phyloP scores from a whole-genome alignment of 2,329 filamentous ascomycete species.

The Fusarium xyrophilum region DNA sequence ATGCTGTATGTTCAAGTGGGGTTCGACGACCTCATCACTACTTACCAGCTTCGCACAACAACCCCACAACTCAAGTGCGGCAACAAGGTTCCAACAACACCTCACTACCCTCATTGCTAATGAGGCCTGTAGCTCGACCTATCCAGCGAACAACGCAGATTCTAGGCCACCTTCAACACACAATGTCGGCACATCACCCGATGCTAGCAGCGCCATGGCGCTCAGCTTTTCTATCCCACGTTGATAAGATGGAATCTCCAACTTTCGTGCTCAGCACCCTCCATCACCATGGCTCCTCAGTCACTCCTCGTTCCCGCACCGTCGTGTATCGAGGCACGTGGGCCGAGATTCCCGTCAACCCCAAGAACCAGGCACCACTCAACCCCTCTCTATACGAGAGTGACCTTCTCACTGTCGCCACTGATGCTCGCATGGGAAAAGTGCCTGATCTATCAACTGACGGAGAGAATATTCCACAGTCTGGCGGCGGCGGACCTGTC shows the following conservation, averaged over 20 bases:
- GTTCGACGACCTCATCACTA: conserved; percentile 5
- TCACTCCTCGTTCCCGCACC: conserved; percentile 69
- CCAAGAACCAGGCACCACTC: conserved; percentile 72
- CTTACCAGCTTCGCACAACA: conserved; percentile 4
- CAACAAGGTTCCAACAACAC: not conserved
- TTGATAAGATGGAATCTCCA: conserved; percentile 55
- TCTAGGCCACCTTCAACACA: conserved; percentile 40
- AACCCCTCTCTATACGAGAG: conserved; percentile 76
- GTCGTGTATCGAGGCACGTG: conserved; percentile 90
- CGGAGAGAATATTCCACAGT: conserved; percentile 52
- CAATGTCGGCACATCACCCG: conserved; percentile 37
- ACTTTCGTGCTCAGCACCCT: conserved; percentile 61
- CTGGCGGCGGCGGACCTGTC: conserved; percentile 71
- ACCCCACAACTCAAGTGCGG: not conserved
- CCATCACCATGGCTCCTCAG: conserved; percentile 50
- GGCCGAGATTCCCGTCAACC: conserved; percentile 73
- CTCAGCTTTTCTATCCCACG: conserved; percentile 57
- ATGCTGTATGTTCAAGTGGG: conserved; percentile 22
- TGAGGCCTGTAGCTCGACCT: conserved; percentile 27
- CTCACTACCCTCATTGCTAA: conserved; percentile 8
- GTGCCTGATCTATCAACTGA: conserved; percentile 67
- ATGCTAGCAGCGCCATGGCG: conserved; percentile 60
- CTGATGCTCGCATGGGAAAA: conserved; percentile 88
- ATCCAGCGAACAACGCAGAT: conserved; percentile 41
- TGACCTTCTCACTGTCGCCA: conserved; percentile 84